Conservation (phyloP, 1,284 basidiomycete species). For the Cryptococcus maquisensis region DNA sequence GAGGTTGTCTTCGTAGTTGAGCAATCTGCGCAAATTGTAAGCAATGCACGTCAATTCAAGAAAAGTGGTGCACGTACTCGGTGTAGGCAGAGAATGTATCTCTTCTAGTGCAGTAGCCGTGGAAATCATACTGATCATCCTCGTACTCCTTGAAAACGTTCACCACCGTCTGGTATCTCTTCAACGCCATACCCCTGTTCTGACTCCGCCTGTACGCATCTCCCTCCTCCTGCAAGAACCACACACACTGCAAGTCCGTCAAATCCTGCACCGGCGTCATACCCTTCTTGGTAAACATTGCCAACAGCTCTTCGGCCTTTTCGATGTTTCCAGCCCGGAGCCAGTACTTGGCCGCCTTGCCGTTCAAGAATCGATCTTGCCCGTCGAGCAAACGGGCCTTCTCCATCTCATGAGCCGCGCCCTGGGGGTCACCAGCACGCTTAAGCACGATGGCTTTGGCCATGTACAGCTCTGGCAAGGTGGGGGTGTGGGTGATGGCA, state of each 20-base stretch:
- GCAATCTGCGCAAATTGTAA: constrained; percentile 55
- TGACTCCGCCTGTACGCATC: constrained; percentile 60
- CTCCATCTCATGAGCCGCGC: constrained; percentile 73
- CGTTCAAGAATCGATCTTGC: constrained; percentile 94
- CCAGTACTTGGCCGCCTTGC: constrained; percentile 88
- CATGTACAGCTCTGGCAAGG: constrained; percentile 85
- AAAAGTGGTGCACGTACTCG: constrained; percentile 55
- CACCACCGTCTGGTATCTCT: constrained; percentile 73
- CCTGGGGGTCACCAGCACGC: constrained; percentile 72
- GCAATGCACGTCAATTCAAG: not conserved
- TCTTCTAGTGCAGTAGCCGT: constrained; percentile 87
- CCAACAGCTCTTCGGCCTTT: constrained; percentile 69
- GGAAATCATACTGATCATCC: constrained; percentile 98
- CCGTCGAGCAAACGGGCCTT: constrained; percentile 82
- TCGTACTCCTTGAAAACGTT: constrained; percentile 85
- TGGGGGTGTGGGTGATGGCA: constrained; percentile 80
- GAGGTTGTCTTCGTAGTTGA: constrained; percentile 77
- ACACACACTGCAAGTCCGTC: constrained; percentile 92
- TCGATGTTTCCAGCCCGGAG: constrained; percentile 72
- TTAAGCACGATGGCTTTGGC: constrained; percentile 82
- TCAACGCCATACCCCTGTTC: constrained; percentile 75
- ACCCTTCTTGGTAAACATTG: constrained; percentile 87
- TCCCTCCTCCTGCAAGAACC: constrained; percentile 82
- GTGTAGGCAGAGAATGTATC: constrained; percentile 82
- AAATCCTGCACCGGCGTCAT: constrained; percentile 71